Evolutionary conservation across 352 stramenopile genomes (phyloP), one percentile per base, ranked within the genome.

Genomic region (Phytophthora vignae): DNA sequence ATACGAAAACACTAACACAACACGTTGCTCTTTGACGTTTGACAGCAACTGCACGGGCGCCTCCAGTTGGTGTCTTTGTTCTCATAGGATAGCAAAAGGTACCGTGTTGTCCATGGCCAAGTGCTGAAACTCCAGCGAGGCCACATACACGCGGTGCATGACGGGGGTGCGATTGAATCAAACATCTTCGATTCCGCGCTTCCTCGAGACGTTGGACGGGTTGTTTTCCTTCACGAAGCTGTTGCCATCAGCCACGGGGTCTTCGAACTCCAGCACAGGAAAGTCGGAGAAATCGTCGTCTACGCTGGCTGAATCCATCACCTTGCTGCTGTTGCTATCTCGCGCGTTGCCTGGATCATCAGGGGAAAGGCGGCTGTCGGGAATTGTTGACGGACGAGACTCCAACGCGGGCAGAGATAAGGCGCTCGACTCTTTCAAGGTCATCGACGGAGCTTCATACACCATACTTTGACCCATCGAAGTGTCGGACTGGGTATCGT

Each of bases 221-320:
- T 82, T 77, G 71, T 92, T 91, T 40, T 92, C 86, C 70, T 91
- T 94, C 74, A 84, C 86, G 66, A 78, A 82, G 64, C 79, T 80
- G 50, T 72, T 76, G 58, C 78, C 82, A 33, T 87, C 84, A 62
- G 82, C 73, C 54, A 91, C 69, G n/a, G 88, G 83, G 25, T 92
- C 84, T 27, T 84, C 79, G 61, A 95, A 91, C 66, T 92, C 85
- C 29, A 95, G 77, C 48, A 88, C 86, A 2, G 83, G 78, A 42
- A 95, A 93, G 62, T 95, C 86, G 4, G 74, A 73, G 57, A 95
- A 95, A 60, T 91, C 88, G 58, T 91, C 85, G 31, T 91, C 81
- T 17, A 90, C 61, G 57, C 53, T 82, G 0, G 67, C 55, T 11
- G 55, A 17, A n/a, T 73, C 56, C 62, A 74, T 67, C 61, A 57